Base-by-base conservation (phyloP, 202 grass and related monocot species). In the Hordeum pubiflorum region DNA sequence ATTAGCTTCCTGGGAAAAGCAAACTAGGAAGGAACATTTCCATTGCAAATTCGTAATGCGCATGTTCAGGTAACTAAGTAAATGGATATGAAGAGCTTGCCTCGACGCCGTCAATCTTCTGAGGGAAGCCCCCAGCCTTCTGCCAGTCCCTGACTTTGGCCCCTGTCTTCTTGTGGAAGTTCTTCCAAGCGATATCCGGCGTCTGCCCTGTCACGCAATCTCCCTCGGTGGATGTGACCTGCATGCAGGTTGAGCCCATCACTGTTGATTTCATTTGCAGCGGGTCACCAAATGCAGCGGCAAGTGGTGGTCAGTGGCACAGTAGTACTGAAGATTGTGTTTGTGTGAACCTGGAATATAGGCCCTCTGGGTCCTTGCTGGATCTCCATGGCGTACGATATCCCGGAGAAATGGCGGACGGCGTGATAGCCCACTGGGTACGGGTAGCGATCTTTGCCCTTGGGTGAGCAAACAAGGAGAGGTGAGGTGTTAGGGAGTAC, bases 41-140 rank as follows among this genome's bases (percentile, higher is more conserved):
- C 41, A 83, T 69, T 70, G 48, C 27, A 29, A 29, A 29, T 29
- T 29, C 3, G 27, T n/a, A 90, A 87, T 71, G 34, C 15, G 18
- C 68, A 75, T 72, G 39, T 29, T 11, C 10, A 82, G 59, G 10
- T 69, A 65, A 87, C 33, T 72, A 76, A 38, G 78, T 56, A 63
- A 60, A 78, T 23, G 33, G n/a, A 20, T 43, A 13, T 29, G 69
- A 24, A 37, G 64, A 48, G 62, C 75, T 82, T 91, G 73, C 94
- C 89, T 97, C 88, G 23, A 77, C 86, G 39, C 94, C 94, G 91
- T 97, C 89, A 55, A 97, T 92, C 68, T 91, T 97, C 23, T 85
- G 93, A 63, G 86, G 87, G 80, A 94, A 90, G 78, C 75, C 69
- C 78, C 84, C 79, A 11, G 34, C 89, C 72, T 79, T 89, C 10